Base-by-base conservation (phyloP, 2,329 filamentous ascomycete species). In the Arthroderma uncinatum region DNA sequence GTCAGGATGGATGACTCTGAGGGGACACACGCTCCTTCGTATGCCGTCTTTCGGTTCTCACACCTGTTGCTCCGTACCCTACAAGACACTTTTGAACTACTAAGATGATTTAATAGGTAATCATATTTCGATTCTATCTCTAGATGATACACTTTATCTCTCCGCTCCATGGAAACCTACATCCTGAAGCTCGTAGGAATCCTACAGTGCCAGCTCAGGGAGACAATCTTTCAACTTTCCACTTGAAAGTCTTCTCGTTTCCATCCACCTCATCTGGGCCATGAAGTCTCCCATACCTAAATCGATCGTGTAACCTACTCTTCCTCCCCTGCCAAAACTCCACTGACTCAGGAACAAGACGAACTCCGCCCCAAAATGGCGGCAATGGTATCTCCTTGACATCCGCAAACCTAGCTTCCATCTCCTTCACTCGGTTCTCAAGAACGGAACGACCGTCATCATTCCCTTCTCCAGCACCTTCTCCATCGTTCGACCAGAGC, bases 261-360 rank as follows among this genome's bases (percentile, higher is more conserved):
- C 64, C 64, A 65, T 88, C 82, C 64, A 89, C 79, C 64, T 68
- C 70, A 10, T 65, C 67, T 44, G 68, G 70, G 9, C 64, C 71
- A 55, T 75, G 76, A 53, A 81, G 78, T 69, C 81, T 83, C 57
- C 83, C 82, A 73, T 96, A 97, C 60, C 84, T 80, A 70, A 98
- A 97, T 23, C 93, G 85, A 77, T 98, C 93, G 74, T 98, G 93
- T 71, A 98, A 74, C 59, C 93, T 80, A 73, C 86, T 95, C 68
- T 89, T 81, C 65, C 93, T 81, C 2, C 93, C 93, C 77, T 96
- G 91, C 82, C 93, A 98, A 70, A 98, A 98, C 79, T 98, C 93
- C 53, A 98, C 80, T 64, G 83, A 82, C 67, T 90, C 86, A 0
- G 93, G 92, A 62, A 91, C 79, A 59, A 98, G 81, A 64, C 92